Conservation (phyloP, 495 filamentous ascomycete species). For the Talaromyces proteolyticus region DNA sequence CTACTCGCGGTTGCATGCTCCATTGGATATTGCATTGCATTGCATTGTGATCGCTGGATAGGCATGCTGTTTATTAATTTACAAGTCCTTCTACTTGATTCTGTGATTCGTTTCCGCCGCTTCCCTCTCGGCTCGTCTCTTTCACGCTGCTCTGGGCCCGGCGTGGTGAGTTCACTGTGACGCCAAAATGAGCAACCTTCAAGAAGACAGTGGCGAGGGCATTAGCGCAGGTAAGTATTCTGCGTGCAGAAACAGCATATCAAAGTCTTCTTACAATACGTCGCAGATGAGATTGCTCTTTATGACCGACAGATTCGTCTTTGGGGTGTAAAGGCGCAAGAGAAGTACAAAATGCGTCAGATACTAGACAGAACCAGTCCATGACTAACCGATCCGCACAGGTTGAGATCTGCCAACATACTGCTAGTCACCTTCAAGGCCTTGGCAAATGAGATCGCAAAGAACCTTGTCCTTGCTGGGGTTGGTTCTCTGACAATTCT, state of each 20-base stretch:
- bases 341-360: conserved; percentile 42
- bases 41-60: too few species aligned
- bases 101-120: too few species aligned
- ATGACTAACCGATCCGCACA: conserved; percentile 19
- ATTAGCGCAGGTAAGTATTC: conserved; percentile 46
- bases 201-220: conserved; percentile 23
- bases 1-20: too few species aligned
- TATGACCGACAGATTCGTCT: conserved; percentile 98
- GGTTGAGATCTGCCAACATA: conserved; percentile 85
- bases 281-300: conserved; percentile 86
- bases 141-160: too few species aligned
- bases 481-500: conserved; percentile 88
- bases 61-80: too few species aligned
- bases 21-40: too few species aligned
- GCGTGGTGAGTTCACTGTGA: too few species aligned
- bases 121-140: too few species aligned
- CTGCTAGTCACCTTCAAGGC: conserved; percentile 83
- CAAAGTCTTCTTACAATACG: too few species aligned
- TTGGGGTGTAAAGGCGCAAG: conserved; percentile 94
- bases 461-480: conserved; percentile 94
- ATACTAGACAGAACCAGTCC: not conserved
- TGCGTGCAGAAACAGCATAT: too few species aligned
- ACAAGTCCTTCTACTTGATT: too few species aligned
- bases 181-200: not conserved
- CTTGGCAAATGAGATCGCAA: conserved; percentile 92